Conservation (phyloP, 148 eudicot species). For the Agrostemma githago region DNA sequence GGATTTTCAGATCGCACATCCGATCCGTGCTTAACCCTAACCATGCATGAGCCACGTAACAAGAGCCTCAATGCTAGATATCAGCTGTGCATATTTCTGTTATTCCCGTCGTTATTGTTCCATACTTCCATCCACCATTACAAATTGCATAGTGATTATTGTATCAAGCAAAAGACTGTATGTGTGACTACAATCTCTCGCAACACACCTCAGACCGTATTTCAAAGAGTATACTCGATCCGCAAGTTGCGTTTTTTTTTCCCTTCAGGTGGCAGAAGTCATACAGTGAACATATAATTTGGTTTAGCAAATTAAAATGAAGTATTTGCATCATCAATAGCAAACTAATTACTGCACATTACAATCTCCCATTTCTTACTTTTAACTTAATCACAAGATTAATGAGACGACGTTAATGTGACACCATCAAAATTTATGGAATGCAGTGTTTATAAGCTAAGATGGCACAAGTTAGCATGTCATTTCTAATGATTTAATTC, state of each 20-base stretch:
- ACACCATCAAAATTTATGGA: not conserved
- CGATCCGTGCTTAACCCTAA: too few relatives aligned
- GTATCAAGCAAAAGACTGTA: slow-evolving; percentile 41
- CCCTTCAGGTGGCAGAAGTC: not conserved
- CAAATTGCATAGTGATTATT: slow-evolving; percentile 46
- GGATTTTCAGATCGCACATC: too few relatives aligned
- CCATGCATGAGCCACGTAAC: too few relatives aligned
- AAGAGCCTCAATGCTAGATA: too few relatives aligned
- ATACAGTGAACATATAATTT: not conserved
- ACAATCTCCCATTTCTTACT: not conserved
- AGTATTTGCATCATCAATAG: not conserved
- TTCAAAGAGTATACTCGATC: slow-evolving; percentile 37
- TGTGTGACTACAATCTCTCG: slow-evolving; percentile 9
- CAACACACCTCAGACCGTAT: slow-evolving; percentile 44
- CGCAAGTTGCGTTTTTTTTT: too few relatives aligned
- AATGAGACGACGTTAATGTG: not conserved
- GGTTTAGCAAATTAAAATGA: not conserved
- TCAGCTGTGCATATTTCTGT: too few relatives aligned
- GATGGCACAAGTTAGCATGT: not conserved
- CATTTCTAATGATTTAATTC: not conserved
- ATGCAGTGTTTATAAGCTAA: not conserved
- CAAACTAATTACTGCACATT: not conserved
- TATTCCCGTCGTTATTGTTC: slow-evolving; percentile 36
- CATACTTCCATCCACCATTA: slow-evolving; percentile 40
- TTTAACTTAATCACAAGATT: not conserved